A percentile compares a stretch with the other conserved stretches of the same genome.
Evolutionary conservation across 495 filamentous ascomycete species (phyloP).

Genomic region (Friedmanniomyces simplex): DNA sequence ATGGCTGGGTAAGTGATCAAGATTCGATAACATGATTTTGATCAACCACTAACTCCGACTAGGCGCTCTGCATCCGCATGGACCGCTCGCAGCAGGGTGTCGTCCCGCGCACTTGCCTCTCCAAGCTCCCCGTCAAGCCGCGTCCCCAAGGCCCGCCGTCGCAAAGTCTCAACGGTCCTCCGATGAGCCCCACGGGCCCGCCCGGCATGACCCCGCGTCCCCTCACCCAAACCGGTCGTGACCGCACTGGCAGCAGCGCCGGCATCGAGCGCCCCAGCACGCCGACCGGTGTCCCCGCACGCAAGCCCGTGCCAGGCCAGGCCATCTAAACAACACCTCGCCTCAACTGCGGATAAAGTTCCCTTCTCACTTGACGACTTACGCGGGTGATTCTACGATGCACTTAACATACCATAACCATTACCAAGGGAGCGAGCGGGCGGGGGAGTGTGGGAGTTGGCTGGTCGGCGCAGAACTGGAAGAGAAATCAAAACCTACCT

Average conservation of each 20-base stretch:
- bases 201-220: conserved; percentile 12
- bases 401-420: neutral
- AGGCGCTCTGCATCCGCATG: conserved; percentile 84
- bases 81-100: conserved; percentile 90
- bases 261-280: conserved; percentile 22
- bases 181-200: conserved; percentile 5
- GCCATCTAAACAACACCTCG: conserved; percentile 21
- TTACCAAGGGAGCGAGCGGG: neutral
- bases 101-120: conserved; percentile 85
- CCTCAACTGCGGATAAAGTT: neutral
- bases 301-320: conserved; percentile 34
- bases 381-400: neutral
- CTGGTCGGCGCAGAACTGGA: neutral
- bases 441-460: neutral
- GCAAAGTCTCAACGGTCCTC: conserved; percentile 39
- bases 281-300: conserved; percentile 15
- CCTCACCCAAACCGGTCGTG: conserved; percentile 19
- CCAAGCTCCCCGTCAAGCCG: conserved; percentile 83
- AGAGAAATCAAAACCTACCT: neutral
- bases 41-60: conserved; percentile 32
- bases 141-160: conserved; percentile 38
- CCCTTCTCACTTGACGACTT: conserved; percentile 12
- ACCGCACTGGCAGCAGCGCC: conserved; percentile 12
- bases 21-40: neutral
- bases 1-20: conserved; percentile 74